These are phyloP conservation scores for Phoenix roebelenii DNA, from an alignment of 176 grass and related monocot genomes.

Conservation along the genomic window DNA sequence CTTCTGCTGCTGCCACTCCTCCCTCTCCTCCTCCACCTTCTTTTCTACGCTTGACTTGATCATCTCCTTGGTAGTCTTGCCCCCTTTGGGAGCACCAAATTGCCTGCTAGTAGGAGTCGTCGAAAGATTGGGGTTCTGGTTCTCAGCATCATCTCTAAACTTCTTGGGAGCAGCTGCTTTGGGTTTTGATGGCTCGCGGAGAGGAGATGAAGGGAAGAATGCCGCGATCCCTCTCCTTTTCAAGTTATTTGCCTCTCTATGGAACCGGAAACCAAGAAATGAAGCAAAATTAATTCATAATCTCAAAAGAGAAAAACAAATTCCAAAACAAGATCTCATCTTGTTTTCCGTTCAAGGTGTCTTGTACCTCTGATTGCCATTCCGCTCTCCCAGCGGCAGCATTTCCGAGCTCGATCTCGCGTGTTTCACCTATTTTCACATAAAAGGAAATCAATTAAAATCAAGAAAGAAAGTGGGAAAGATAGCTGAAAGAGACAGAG, in stretches of 20 bases:
- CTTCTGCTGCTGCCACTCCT: slow-evolving; percentile 46
- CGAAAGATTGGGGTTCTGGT: slow-evolving; percentile 61
- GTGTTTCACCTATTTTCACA: slow-evolving; percentile 46
- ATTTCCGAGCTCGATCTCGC: slow-evolving; percentile 64
- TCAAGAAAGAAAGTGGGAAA: not conserved
- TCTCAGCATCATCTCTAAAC: slow-evolving; percentile 61
- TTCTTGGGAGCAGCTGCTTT: slow-evolving; percentile 39
- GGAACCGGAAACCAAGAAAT: not conserved
- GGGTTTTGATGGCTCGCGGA: not conserved
- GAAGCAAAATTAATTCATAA: not conserved
- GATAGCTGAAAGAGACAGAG: not conserved
- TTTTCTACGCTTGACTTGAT: slow-evolving; percentile 76
- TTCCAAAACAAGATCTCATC: slow-evolving; percentile 6
- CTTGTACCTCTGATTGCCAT: slow-evolving; percentile 24
- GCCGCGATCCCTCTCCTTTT: slow-evolving; percentile 45
- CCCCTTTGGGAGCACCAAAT: slow-evolving; percentile 39
- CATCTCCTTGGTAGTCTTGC: slow-evolving; percentile 58
- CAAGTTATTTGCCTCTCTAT: slow-evolving; percentile 26
- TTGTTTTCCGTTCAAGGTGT: not conserved
- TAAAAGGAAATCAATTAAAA: not conserved
- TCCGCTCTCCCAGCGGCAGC: slow-evolving; percentile 60
- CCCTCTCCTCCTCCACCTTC: slow-evolving; percentile 26
- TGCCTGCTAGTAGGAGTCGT: slow-evolving; percentile 20
- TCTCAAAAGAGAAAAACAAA: too few relatives aligned
- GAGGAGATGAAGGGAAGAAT: slow-evolving; percentile 21